phyloP scores from a whole-genome alignment of 257 asterid genomes.

The Dorcoceras hygrometricum region DNA sequence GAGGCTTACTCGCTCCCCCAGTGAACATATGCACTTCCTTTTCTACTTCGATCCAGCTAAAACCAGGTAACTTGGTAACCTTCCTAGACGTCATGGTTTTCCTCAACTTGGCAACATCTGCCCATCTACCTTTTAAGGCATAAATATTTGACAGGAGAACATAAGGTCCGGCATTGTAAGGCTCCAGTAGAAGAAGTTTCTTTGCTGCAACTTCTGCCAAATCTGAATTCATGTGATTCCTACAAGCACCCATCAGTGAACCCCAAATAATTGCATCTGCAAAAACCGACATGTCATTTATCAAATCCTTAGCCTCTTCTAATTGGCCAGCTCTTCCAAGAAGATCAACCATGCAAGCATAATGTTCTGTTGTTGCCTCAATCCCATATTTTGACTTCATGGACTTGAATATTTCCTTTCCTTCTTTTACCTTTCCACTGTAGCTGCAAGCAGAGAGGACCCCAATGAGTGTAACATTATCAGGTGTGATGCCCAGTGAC shows the following conservation, averaged over 20 bases:
- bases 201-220: constrained; percentile 70
- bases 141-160: constrained; percentile 69
- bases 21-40: constrained; percentile 67
- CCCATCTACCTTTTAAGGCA: constrained; percentile 66
- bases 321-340: constrained; percentile 74
- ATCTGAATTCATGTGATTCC: constrained; percentile 54
- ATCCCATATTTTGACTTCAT: constrained; percentile 53
- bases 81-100: constrained; percentile 47
- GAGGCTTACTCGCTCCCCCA: constrained; percentile 47
- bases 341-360: constrained; percentile 76
- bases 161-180: constrained; percentile 57
- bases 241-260: constrained; percentile 73
- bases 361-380: constrained; percentile 52
- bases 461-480: constrained; percentile 55
- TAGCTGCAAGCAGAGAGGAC: constrained; percentile 81
- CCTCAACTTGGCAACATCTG: constrained; percentile 57
- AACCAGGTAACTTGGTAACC: constrained; percentile 64
- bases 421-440: constrained; percentile 66
- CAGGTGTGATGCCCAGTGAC: constrained; percentile 38
- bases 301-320: constrained; percentile 53
- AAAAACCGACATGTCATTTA: constrained; percentile 53
- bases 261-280: constrained; percentile 79
- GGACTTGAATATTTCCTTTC: constrained; percentile 51
- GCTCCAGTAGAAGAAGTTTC: constrained; percentile 60
- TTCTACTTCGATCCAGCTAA: constrained; percentile 81